Evolutionary conservation across 345 rosid species (phyloP).

Genomic region (Eucalyptus grandis): DNA sequence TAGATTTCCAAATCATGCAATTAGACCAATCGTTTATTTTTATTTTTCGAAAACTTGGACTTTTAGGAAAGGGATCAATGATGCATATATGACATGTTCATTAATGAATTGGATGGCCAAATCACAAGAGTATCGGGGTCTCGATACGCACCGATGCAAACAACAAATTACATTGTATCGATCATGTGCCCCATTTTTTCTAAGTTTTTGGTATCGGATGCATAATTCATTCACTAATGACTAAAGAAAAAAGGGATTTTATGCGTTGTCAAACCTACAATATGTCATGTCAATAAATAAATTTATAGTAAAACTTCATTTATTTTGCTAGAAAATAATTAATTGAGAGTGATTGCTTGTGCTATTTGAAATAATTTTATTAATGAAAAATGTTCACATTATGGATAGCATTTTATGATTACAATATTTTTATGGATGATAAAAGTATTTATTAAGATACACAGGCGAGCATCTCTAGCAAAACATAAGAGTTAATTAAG

Average conservation of each 20-base stretch:
- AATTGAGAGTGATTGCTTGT: no score
- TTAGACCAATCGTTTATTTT: neutral
- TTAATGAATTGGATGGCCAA: neutral
- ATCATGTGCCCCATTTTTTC: neutral
- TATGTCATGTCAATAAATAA: neutral
- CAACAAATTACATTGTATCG: neutral
- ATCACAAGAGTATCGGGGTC: neutral
- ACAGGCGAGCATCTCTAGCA: neutral
- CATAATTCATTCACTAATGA: neutral
- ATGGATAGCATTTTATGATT: no score
- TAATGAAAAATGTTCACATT: no score
- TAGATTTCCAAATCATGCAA: neutral
- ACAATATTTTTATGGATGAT: no score
- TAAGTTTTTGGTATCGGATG: neutral
- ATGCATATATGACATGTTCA: neutral
- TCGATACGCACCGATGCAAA: fast-evolving
- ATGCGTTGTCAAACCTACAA: neutral
- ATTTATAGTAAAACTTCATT: neutral
- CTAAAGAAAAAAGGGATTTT: neutral
- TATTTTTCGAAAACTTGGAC: neutral
- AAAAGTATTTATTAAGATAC: no score
- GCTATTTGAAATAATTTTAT: no score
- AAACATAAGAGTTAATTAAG: neutral
- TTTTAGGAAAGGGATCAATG: neutral
- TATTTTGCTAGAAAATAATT: no score